Conservation (phyloP, 2,329 filamentous ascomycete species). For the Tolypocladium nubicola region DNA sequence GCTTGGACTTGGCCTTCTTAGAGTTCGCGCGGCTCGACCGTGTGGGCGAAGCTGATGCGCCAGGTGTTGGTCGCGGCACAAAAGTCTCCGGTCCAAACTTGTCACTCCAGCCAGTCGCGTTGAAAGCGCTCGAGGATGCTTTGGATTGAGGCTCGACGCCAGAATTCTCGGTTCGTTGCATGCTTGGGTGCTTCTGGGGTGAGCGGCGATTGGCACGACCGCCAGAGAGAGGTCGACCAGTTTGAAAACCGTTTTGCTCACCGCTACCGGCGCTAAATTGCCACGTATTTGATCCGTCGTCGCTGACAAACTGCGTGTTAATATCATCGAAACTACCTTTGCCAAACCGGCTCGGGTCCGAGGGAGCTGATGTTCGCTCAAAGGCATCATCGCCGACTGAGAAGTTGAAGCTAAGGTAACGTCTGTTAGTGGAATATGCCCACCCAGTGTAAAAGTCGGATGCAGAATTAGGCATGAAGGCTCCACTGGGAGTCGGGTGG, state of each 20-base stretch:
- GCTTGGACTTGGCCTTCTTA: constrained; percentile 51
- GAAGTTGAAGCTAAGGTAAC: constrained; percentile 25
- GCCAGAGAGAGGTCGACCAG: constrained; percentile 25
- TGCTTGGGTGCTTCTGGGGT: constrained; percentile 19
- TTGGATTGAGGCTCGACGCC: constrained; percentile 11
- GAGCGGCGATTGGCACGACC: constrained; percentile 29
- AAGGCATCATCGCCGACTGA: constrained; percentile 32
- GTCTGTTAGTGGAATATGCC: too few relatives aligned
- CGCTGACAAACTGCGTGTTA: constrained; percentile 47
- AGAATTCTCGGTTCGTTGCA: constrained; percentile 10
- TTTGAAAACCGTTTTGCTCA: constrained; percentile 15
- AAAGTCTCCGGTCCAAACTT: constrained; percentile 46
- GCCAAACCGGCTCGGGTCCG: constrained; percentile 28
- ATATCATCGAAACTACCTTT: constrained; percentile 48
- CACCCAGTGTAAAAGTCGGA: too few relatives aligned
- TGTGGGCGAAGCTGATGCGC: constrained; percentile 32
- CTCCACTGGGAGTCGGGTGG: too few relatives aligned
- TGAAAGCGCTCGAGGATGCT: constrained; percentile 27
- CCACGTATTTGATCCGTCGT: constrained; percentile 33
- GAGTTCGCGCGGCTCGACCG: constrained; percentile 33
- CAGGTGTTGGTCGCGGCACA: constrained; percentile 30
- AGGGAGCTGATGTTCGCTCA: constrained; percentile 16
- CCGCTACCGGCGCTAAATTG: constrained; percentile 41
- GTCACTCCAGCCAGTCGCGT: constrained; percentile 42
- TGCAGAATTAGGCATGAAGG: too few relatives aligned